Percentiles rank a stretch among this genome's conserved stretches.
Conservation (phyloP, 78 protist genomes). For the Dictyostelium firmibasis region DNA sequence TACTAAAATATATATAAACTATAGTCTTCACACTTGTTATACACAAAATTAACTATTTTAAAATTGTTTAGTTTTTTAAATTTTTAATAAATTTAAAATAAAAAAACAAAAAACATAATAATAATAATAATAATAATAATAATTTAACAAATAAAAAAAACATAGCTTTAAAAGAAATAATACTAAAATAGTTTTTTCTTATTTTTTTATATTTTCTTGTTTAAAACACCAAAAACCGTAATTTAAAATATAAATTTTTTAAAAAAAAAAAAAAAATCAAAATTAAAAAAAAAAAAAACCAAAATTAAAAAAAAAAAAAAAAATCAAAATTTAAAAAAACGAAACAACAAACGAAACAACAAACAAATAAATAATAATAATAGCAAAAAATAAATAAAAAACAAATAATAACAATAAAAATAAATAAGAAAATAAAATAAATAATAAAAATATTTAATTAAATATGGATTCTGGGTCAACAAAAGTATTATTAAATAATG, state of each 20-base stretch:
- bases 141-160: too few relatives aligned
- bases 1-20: not conserved
- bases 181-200: not conserved
- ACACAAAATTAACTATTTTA: not conserved
- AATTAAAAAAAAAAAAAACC: not conserved
- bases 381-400: not conserved
- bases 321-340: not conserved
- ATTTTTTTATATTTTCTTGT: not conserved
- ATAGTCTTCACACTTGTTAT: not conserved
- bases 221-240: not conserved
- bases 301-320: too few relatives aligned
- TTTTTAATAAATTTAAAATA: too few relatives aligned
- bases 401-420: not conserved
- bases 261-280: too few relatives aligned
- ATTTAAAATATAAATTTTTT: too few relatives aligned
- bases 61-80: not conserved
- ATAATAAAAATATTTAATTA: too few relatives aligned
- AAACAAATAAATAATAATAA: not conserved
- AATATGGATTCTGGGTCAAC: slow-evolving; percentile 24
- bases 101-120: too few relatives aligned
- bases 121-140: too few relatives aligned
- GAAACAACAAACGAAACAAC: not conserved
- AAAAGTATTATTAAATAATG: slow-evolving; percentile 5
- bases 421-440: too few relatives aligned
- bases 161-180: too few relatives aligned